These are phyloP conservation scores for Metarhizium robertsii DNA, from an alignment of 2,329 filamentous ascomycete genomes.

Conservation along the genomic window DNA sequence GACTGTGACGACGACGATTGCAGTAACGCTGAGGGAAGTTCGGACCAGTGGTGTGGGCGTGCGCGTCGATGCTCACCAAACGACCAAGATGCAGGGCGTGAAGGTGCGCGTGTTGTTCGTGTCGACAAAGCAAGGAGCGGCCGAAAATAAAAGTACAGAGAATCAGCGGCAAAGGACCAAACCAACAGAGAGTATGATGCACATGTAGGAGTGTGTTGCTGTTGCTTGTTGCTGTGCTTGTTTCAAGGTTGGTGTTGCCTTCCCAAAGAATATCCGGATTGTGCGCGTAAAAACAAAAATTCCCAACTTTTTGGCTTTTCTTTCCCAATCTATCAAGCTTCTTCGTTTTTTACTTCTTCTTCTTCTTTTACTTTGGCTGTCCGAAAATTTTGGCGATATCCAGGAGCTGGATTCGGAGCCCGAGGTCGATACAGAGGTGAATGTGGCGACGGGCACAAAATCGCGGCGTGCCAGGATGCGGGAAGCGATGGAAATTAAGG, in stretches of 20 bases:
- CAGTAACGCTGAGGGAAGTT: neutral
- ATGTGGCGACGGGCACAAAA: constrained; percentile 1
- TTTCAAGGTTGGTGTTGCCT: neutral
- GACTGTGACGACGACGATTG: constrained; percentile 1
- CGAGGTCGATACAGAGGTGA: neutral
- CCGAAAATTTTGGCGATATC: neutral
- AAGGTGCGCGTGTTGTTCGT: neutral
- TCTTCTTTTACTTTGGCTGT: neutral
- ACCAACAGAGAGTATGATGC: neutral
- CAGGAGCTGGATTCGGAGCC: neutral
- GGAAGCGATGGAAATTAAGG: constrained; percentile 4
- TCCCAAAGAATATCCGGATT: constrained; percentile 1
- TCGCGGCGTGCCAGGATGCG: neutral
- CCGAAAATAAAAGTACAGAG: constrained; percentile 22
- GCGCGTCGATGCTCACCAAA: neutral
- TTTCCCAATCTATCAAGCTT: neutral
- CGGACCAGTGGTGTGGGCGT: neutral
- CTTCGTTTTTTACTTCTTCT: neutral
- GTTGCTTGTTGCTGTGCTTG: neutral
- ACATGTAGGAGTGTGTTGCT: neutral
- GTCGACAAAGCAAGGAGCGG: constrained; percentile 14
- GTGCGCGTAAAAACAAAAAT: neutral
- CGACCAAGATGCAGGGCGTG: neutral
- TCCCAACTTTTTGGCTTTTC: neutral
- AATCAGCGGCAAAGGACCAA: constrained; percentile 21